A percentile compares a stretch with the other conserved stretches of the same genome.
phyloP scores from a whole-genome alignment of 2,329 filamentous ascomycete species.

The Fusarium irregulare region DNA sequence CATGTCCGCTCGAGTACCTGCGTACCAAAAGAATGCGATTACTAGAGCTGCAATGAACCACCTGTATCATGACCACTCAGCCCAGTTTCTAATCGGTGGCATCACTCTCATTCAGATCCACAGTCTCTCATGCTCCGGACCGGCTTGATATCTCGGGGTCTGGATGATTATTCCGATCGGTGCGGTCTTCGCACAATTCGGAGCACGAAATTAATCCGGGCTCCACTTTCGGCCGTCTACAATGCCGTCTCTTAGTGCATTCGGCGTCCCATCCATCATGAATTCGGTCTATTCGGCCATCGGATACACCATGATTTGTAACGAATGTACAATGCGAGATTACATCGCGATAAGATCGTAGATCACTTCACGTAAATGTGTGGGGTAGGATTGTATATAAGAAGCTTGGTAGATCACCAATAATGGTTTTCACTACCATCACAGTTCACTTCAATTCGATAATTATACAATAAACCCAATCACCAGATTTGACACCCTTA shows the following conservation, averaged over 20 bases:
- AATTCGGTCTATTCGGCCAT: slow-evolving; percentile 7
- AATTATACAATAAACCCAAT: background rate
- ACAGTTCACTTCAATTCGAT: background rate
- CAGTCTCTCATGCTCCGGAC: background rate
- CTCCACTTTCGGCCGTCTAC: slow-evolving; percentile 12
- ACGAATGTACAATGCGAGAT: background rate
- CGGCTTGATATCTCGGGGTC: background rate
- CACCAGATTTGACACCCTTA: background rate
- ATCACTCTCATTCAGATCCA: background rate
- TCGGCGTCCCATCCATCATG: background rate
- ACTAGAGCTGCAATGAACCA: background rate
- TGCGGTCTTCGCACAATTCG: slow-evolving; percentile 15
- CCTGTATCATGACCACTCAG: background rate
- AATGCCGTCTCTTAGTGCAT: background rate
- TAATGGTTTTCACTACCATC: background rate
- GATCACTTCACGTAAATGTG: rapidly evolving
- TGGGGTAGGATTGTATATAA: background rate
- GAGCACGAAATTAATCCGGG: slow-evolving; percentile 24
- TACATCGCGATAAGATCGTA: background rate
- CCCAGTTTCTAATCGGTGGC: background rate
- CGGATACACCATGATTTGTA: slow-evolving; percentile 1
- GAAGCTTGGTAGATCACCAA: background rate
- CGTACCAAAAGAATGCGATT: background rate
- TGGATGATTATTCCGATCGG: slow-evolving; percentile 14
- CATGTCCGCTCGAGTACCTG: background rate